Percentiles rank a stretch among this genome's conserved stretches.
Evolutionary conservation across 371 early-diverging fungal genomes (phyloP).

Genomic region (Rhizopus arrhizus): DNA sequence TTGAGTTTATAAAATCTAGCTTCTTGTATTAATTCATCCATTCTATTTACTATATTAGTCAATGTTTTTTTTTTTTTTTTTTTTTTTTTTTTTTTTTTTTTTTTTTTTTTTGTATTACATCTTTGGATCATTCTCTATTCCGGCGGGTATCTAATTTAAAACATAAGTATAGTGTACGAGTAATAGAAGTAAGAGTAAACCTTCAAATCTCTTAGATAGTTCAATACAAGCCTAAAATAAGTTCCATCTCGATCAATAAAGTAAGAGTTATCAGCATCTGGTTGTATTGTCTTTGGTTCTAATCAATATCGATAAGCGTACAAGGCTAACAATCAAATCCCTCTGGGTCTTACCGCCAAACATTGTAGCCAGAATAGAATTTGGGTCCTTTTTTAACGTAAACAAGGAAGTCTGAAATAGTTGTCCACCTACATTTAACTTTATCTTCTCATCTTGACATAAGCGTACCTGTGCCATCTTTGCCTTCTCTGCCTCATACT

Average conservation of each 20-base stretch:
- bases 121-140: constrained; percentile 36
- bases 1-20: constrained; percentile 38
- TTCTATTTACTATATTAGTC: constrained; percentile 17
- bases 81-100: too few species aligned
- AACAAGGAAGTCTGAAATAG: constrained; percentile 42
- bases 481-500: constrained; percentile 33
- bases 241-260: constrained; percentile 53
- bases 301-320: background rate
- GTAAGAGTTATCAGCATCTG: constrained; percentile 46
- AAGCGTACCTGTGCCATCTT: constrained; percentile 21
- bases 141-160: constrained; percentile 34
- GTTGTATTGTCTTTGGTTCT: constrained; percentile 10
- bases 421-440: constrained; percentile 48
- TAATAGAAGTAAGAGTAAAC: constrained; percentile 19
- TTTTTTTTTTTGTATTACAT: constrained; percentile 18
- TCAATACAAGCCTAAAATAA: constrained; percentile 42
- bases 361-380: constrained; percentile 42
- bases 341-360: constrained; percentile 27
- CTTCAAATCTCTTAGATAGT: constrained; percentile 44
- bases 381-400: constrained; percentile 42
- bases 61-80: background rate
- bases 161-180: background rate
- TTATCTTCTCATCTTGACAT: constrained; percentile 43
- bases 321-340: background rate
- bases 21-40: constrained; percentile 52